These are phyloP conservation scores for Zelopaecilomyces penicillatus DNA, from an alignment of 2,329 filamentous ascomycete genomes.

Conservation along the genomic window DNA sequence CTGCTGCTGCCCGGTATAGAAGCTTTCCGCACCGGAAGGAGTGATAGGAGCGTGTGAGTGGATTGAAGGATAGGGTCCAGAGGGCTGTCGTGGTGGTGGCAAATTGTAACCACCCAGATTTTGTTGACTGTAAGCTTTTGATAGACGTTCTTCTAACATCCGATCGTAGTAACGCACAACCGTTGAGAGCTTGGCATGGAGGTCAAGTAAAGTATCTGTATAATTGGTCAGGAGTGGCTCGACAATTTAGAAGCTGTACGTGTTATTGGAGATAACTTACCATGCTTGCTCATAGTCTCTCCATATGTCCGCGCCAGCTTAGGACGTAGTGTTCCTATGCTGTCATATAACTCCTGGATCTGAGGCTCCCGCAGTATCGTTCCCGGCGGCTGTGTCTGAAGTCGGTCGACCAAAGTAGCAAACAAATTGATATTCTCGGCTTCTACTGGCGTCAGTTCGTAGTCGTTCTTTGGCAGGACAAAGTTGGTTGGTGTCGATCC, in stretches of 20 bases:
- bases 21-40: conserved; percentile 61
- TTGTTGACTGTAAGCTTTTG: conserved; percentile 84
- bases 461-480: conserved; percentile 74
- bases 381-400: conserved; percentile 90
- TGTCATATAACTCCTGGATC: conserved; percentile 96
- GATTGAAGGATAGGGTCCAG: conserved; percentile 65
- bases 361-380: conserved; percentile 96
- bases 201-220: conserved; percentile 79
- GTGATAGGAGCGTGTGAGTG: conserved; percentile 41
- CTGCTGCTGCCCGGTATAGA: conserved; percentile 64
- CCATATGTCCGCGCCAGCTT: conserved; percentile 94
- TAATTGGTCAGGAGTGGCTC: conserved; percentile 10
- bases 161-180: conserved; percentile 96
- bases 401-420: conserved; percentile 81
- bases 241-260: background rate
- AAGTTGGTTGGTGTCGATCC: conserved; percentile 37
- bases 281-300: conserved; percentile 99
- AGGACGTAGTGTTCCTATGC: conserved; percentile 84
- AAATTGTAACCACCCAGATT: conserved; percentile 57
- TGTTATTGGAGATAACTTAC: conserved; percentile 37
- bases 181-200: conserved; percentile 90
- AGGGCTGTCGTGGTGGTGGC: conserved; percentile 41
- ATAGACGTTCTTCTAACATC: conserved; percentile 93
- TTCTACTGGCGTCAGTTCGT: conserved; percentile 87
- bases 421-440: conserved; percentile 98